Base-by-base conservation (phyloP, 192 early-diverging fungal genomes). In the Coemansia sp. region DNA sequence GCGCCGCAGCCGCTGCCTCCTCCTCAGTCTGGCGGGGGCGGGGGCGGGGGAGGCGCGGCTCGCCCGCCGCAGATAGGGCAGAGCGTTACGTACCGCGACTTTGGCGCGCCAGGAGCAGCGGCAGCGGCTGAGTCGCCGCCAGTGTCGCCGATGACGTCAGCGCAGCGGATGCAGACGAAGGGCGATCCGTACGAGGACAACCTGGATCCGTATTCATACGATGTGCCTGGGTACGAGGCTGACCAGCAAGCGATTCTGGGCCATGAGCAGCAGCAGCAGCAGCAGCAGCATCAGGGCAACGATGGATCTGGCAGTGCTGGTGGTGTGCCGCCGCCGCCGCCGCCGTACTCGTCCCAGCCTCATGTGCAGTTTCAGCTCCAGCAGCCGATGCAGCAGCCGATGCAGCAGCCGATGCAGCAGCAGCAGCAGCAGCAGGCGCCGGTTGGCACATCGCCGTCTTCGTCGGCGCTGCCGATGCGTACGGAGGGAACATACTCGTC, bases 401-500 rank as follows among this genome's bases (percentile, higher is more conserved):
- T n/a, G n/a, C 30, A 30, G 30, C 30, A 30, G 30, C 30, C 30
- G 30, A 30, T 30, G 30, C 30, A 30, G 30, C n/a, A n/a, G n/a
- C 30, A 30, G 1, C 30, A 30, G 30, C 30, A 30, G 30, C 30
- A 30, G 30, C 30, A 30, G 30, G 30, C 30, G 30, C 1, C 3
- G 30, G 3, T 30, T 30, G 3, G 30, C 30, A 3, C 30, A 30
- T 30, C 30, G 30, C 30, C 30, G 61, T 36, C 20, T 30, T 30
- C 30, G 30, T 30, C 30, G 30, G 33, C 38, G 11, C 20, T 72
- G 60, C 78, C 78, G 43, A 34, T 69, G 20, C 69, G 73, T 15
- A 73, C 73, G 0, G 78, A 81, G n/a, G 79, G 74, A 55, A 73
- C 71, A 41, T 82, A 82, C 52, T 82, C 79, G 63, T 82, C 79